Conservation (phyloP, 768 basidiomycete species). For the Boletales sp. region DNA sequence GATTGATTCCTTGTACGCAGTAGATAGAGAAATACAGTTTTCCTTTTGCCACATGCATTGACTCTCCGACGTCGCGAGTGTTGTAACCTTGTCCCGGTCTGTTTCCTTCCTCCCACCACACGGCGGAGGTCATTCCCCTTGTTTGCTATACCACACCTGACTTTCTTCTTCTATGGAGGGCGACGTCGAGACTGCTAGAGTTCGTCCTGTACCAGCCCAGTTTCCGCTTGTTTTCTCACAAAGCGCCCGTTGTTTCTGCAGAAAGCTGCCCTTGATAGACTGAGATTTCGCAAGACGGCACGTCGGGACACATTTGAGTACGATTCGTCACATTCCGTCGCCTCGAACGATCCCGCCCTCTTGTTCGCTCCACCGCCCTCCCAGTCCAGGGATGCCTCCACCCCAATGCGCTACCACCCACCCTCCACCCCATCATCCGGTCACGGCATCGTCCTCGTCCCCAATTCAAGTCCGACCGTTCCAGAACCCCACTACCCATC, state of each 20-base stretch:
- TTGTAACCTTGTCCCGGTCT: slow-evolving; percentile 29
- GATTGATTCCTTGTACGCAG: slow-evolving; percentile 24
- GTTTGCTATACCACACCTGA: too few species aligned
- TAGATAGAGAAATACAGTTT: slow-evolving; percentile 36
- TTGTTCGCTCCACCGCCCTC: slow-evolving; percentile 40
- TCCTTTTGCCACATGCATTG: slow-evolving; percentile 45
- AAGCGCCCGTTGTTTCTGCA: slow-evolving; percentile 31
- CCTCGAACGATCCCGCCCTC: slow-evolving; percentile 57
- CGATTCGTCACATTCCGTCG: slow-evolving; percentile 48
- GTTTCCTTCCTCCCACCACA: slow-evolving; percentile 21
- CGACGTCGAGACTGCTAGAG: slow-evolving; percentile 48
- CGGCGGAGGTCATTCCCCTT: slow-evolving; percentile 11
- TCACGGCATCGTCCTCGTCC: slow-evolving; percentile 63
- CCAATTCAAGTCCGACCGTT: slow-evolving; percentile 65
- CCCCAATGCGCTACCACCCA: slow-evolving; percentile 58
- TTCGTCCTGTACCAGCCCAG: slow-evolving; percentile 36
- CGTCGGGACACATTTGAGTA: slow-evolving; percentile 27
- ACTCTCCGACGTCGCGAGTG: slow-evolving; percentile 49
- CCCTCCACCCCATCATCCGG: slow-evolving; percentile 40
- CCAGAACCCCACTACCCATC: slow-evolving; percentile 42
- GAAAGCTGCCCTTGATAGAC: slow-evolving; percentile 43
- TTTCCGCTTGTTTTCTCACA: slow-evolving; percentile 29
- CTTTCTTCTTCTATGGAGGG: slow-evolving; percentile 34
- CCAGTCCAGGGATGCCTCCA: slow-evolving; percentile 77
- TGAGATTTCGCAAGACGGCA: slow-evolving; percentile 45